phyloP scores from a whole-genome alignment of 148 eudicot species.

The Dysphania ambrosioides region DNA sequence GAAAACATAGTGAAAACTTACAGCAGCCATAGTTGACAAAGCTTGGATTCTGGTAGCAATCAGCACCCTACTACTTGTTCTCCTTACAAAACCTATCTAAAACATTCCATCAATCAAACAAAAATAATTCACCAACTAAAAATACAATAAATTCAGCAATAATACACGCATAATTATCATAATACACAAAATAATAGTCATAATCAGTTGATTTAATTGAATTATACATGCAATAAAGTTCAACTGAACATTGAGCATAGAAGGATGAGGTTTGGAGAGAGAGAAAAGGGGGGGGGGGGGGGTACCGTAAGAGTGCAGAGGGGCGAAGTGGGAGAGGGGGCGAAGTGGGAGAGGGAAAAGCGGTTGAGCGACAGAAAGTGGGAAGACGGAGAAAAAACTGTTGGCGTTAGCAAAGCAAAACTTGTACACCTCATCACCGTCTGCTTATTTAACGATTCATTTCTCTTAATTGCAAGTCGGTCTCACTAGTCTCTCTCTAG shows the following conservation, averaged over 20 bases:
- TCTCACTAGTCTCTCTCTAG: background rate
- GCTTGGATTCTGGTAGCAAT: slow-evolving; percentile 29
- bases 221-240: background rate
- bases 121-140: slow-evolving; percentile 13
- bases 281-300: background rate
- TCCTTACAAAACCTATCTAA: slow-evolving; percentile 72
- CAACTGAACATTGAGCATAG: background rate
- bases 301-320: slow-evolving; percentile 34
- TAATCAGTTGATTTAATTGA: no score
- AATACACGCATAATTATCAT: background rate
- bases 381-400: slow-evolving; percentile 19
- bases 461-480: no score
- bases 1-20: slow-evolving; percentile 40
- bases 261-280: no score
- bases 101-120: slow-evolving; percentile 39
- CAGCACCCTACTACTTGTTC: slow-evolving; percentile 45
- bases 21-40: slow-evolving; percentile 52
- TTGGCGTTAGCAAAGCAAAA: slow-evolving; percentile 29
- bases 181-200: no score
- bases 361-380: slow-evolving; percentile 33
- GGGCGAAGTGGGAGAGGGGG: slow-evolving; percentile 16
- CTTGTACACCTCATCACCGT: slow-evolving; percentile 15
- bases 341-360: slow-evolving; percentile 27
- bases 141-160: background rate
- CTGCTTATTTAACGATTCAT: background rate